Evolutionary conservation across 305 asterid species (phyloP).

Genomic region (Fraxinus greggii): DNA sequence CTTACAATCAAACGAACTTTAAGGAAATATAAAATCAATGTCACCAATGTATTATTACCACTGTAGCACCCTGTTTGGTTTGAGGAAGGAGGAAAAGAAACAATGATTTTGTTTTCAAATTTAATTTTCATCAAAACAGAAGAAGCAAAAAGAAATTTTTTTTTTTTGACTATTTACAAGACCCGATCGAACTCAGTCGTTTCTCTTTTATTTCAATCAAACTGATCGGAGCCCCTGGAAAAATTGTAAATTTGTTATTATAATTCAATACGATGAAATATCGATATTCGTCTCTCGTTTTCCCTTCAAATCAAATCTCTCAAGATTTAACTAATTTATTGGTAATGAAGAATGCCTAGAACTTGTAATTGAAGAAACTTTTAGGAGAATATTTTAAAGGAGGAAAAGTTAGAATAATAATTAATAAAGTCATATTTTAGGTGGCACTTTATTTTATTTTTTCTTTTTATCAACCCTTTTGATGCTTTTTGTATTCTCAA

Average conservation of each 20-base stretch:
- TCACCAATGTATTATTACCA: too few species aligned
- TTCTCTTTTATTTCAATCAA: not conserved
- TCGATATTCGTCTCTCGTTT: not conserved
- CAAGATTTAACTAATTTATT: too few species aligned
- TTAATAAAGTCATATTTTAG: slow-evolving; percentile 25
- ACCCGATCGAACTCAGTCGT: not conserved
- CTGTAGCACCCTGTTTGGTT: too few species aligned
- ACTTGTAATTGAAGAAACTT: slow-evolving; percentile 19
- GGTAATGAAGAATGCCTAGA: slow-evolving; percentile 14
- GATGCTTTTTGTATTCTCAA: not conserved
- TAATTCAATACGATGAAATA: slow-evolving; percentile 9
- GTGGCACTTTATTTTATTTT: slow-evolving; percentile 20
- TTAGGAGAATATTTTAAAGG: not conserved
- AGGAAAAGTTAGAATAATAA: slow-evolving; percentile 26
- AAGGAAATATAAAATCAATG: too few species aligned
- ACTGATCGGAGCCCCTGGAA: not conserved
- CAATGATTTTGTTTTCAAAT: too few species aligned
- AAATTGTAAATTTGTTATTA: not conserved
- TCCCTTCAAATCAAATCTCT: too few species aligned
- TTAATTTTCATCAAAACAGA: too few species aligned
- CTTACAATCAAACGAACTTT: too few species aligned
- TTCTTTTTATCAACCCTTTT: not conserved
- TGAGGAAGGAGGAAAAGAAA: too few species aligned
- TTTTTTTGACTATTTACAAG: not conserved
- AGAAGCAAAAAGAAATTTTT: too few species aligned